phyloP scores from a whole-genome alignment of 2,329 filamentous ascomycete genomes.

The Zymoseptoria ardabiliae region DNA sequence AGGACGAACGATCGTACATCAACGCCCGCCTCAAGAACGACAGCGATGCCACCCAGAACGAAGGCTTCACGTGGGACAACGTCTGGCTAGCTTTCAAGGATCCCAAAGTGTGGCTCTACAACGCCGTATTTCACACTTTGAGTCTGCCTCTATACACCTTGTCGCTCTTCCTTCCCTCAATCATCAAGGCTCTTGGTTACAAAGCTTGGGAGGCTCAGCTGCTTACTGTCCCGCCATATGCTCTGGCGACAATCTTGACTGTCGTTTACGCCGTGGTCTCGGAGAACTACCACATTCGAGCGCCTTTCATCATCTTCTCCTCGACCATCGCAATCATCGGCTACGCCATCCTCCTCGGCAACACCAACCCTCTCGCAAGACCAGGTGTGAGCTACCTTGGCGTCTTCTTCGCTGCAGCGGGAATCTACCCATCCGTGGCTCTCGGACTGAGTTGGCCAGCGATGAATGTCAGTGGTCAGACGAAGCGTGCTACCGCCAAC shows the following conservation, averaged over 20 bases:
- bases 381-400: constrained; percentile 33
- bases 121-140: constrained; percentile 64
- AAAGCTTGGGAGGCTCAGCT: constrained; percentile 30
- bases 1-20: constrained; percentile 54
- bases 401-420: constrained; percentile 41
- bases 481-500: constrained; percentile 60
- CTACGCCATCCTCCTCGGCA: constrained; percentile 33
- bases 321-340: constrained; percentile 30
- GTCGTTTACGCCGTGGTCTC: constrained; percentile 53
- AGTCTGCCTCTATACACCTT: constrained; percentile 49
- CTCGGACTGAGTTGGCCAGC: constrained; percentile 63
- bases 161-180: constrained; percentile 47
- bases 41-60: constrained; percentile 61
- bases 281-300: constrained; percentile 51
- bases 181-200: constrained; percentile 54
- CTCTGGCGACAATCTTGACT: constrained; percentile 48
- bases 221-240: constrained; percentile 32
- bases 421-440: constrained; percentile 60
- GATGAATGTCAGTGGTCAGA: constrained; percentile 61
- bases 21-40: constrained; percentile 58
- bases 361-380: constrained; percentile 35
- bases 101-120: constrained; percentile 66
- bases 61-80: constrained; percentile 61
- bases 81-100: constrained; percentile 59
- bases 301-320: constrained; percentile 56